Evolutionary conservation across 768 basidiomycete genomes (phyloP).

Genomic region (Podaxis rugospora): DNA sequence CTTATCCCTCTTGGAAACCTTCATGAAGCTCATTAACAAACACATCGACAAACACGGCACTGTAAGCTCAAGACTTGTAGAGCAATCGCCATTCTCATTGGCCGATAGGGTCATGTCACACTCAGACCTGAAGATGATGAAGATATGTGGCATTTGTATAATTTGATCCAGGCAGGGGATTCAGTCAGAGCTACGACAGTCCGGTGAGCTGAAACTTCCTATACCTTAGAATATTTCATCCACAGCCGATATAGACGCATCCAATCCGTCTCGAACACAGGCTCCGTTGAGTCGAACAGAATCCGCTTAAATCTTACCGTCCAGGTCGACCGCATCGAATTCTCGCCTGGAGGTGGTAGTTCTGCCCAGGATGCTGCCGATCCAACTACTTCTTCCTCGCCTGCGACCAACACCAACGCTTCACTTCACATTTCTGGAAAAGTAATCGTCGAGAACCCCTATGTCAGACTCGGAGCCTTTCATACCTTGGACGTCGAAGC

Average conservation of each 20-base stretch:
- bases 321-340: conserved; percentile 72
- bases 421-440: conserved; percentile 83
- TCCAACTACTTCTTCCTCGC: conserved; percentile 29
- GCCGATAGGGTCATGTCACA: conserved; percentile 81
- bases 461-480: conserved; percentile 89
- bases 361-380: conserved; percentile 36
- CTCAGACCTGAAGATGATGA: conserved; percentile 96
- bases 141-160: conserved; percentile 99
- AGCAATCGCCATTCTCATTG: conserved; percentile 27
- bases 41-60: conserved; percentile 80
- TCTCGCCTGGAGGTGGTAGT: conserved; percentile 54
- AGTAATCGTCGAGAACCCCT: conserved; percentile 80
- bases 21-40: conserved; percentile 84
- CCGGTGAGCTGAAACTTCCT: conserved; percentile 40
- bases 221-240: neutral
- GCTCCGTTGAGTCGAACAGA: conserved; percentile 89
- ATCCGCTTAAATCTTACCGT: conserved; percentile 83
- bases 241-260: conserved; percentile 58
- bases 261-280: conserved; percentile 86
- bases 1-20: conserved; percentile 5
- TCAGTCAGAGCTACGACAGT: conserved; percentile 82
- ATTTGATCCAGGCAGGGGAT: conserved; percentile 89
- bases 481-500: conserved; percentile 94
- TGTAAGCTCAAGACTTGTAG: conserved; percentile 38
- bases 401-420: conserved; percentile 35